Base-by-base conservation (phyloP, 2,329 filamentous ascomycete genomes). In the Penicillium sp. region DNA sequence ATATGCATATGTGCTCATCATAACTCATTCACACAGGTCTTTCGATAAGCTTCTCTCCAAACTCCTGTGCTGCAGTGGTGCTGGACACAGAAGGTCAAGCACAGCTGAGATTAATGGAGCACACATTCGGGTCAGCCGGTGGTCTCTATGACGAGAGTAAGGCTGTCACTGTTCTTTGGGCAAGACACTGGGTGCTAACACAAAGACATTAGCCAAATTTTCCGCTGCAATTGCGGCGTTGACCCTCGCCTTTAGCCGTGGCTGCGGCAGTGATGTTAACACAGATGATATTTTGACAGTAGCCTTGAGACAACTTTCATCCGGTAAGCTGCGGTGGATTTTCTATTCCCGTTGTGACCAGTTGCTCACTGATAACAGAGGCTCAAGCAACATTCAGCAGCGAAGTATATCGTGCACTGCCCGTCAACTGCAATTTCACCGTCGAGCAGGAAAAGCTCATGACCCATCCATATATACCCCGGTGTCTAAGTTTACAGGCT, bases 371-470 rank as follows among this genome's bases (percentile, higher is more conserved):
- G 45, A 59, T 27, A 27, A 31, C 54, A 82, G 78, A 76, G 35
- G 80, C 85, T 49, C 70, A 80, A 37, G 72, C 75, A 28, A 74
- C 81, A 42, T 81, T 83, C 72, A 70, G 86, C 36, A 75, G 72
- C 27, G 82, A 86, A 49, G 71, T 89, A 9, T 81, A 87, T 36
- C 75, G 79, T 27, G 79, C 86, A 41, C 70, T 90, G 36, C 84
- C 83, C 47, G 75, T 87, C 19, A 80, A 83, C 34, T 79, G 90
- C 33, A 91, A 97, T 66, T 94, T 90, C 58, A 85, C 87, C 0
- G 78, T 86, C 33, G 87, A 94, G 45, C 79, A 85, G 52, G 83
- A 91, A 59, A 75, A 82, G 43, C 71, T 94, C 21, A 78, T 93
- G 48, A 75, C 83, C 44, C 90, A 93, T 55, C 72, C 75, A 3